Evolutionary conservation across 164 flowering plant genomes (phyloP).

Genomic region (Tetracentron sinense): DNA sequence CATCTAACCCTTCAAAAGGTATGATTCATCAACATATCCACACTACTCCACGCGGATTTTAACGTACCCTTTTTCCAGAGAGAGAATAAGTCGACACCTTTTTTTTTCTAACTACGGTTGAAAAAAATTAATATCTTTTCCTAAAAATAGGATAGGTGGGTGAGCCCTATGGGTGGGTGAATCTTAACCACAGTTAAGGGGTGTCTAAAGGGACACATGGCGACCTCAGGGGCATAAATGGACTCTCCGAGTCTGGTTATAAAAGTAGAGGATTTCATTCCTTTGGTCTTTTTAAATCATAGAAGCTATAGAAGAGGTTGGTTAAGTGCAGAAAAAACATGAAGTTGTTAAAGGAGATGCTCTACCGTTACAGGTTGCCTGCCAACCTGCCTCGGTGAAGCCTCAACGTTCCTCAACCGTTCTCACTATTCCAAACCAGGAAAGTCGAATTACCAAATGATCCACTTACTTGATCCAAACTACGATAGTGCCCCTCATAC

Average conservation of each 20-base stretch:
- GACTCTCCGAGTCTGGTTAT: too few relatives aligned
- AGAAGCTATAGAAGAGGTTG: neutral
- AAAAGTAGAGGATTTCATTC: too few relatives aligned
- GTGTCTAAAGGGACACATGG: too few relatives aligned
- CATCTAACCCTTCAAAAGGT: neutral
- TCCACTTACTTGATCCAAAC: neutral
- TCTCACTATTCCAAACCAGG: neutral
- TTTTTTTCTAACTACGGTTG: too few relatives aligned
- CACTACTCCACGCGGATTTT: neutral
- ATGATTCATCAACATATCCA: neutral
- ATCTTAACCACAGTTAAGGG: too few relatives aligned
- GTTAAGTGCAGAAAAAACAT: constrained; percentile 2
- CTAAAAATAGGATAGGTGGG: too few relatives aligned
- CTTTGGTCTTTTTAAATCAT: too few relatives aligned
- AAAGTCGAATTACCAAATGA: neutral
- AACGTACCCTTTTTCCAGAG: neutral
- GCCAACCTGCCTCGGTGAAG: constrained; percentile 6
- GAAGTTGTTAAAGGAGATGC: constrained; percentile 5
- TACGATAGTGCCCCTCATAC: neutral
- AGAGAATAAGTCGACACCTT: too few relatives aligned
- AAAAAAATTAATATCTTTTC: too few relatives aligned
- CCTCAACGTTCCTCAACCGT: constrained; percentile 2
- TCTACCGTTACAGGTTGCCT: constrained; percentile 1
- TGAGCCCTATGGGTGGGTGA: too few relatives aligned
- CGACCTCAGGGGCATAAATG: too few relatives aligned